These are phyloP conservation scores for Hanseniaspora vineae DNA, from an alignment of 805 yeast genomes.

Conservation along the genomic window DNA sequence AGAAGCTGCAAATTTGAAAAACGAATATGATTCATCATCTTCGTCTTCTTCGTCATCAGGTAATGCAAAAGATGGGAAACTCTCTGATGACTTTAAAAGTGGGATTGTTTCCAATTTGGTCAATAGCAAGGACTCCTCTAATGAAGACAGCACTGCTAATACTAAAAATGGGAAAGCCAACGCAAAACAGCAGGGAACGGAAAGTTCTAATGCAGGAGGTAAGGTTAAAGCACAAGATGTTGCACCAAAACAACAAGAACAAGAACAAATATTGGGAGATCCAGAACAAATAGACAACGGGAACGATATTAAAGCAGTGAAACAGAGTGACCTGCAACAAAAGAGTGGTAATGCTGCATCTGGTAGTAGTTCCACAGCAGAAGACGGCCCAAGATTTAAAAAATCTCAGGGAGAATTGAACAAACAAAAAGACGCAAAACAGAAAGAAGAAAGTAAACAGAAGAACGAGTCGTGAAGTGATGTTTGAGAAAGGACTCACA, in stretches of 20 bases:
- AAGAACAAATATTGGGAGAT: neutral
- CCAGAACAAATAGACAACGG: neutral
- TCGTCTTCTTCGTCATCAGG: too few relatives aligned
- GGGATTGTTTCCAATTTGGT: too few relatives aligned
- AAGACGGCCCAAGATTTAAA: slow-evolving; percentile 2
- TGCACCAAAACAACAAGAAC: neutral
- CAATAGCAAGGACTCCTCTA: too few relatives aligned
- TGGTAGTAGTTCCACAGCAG: neutral
- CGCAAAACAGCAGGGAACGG: too few relatives aligned
- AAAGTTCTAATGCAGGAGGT: too few relatives aligned
- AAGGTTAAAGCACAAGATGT: too few relatives aligned
- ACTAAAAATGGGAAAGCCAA: too few relatives aligned
- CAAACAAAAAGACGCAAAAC: slow-evolving; percentile 1
- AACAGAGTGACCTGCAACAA: slow-evolving; percentile 4
- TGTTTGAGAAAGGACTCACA: too few relatives aligned
- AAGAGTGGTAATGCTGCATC: neutral
- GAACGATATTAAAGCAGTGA: slow-evolving; percentile 4
- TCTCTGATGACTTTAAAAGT: too few relatives aligned
- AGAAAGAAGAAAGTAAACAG: neutral
- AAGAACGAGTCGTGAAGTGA: neutral
- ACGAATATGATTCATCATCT: slow-evolving; percentile 7
- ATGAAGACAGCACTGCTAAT: too few relatives aligned
- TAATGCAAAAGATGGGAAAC: too few relatives aligned
- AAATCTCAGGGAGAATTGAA: slow-evolving; percentile 1
- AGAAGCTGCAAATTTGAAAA: slow-evolving; percentile 17